These are phyloP conservation scores for Aspergillus unguis DNA, from an alignment of 2,329 filamentous ascomycete species.

Conservation along the genomic window DNA sequence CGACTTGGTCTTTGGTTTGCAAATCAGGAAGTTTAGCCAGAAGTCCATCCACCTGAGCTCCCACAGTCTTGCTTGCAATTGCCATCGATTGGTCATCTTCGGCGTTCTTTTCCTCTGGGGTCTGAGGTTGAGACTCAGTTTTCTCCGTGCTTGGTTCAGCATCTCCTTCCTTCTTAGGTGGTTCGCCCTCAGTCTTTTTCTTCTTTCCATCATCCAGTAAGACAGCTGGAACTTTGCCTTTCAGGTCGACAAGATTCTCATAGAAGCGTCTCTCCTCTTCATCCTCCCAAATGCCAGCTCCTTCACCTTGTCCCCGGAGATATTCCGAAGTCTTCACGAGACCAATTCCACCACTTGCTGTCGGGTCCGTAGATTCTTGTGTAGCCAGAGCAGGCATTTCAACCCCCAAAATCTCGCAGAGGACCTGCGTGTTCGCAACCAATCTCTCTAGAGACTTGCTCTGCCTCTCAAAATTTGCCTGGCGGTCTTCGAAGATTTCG, in stretches of 20 bases:
- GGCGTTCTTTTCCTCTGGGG: slow-evolving; percentile 48
- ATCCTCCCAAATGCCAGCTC: slow-evolving; percentile 95
- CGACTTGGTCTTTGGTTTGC: slow-evolving; percentile 84
- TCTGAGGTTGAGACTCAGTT: slow-evolving; percentile 34
- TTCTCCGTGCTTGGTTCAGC: slow-evolving; percentile 37
- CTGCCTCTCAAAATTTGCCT: slow-evolving; percentile 92
- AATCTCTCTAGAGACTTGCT: slow-evolving; percentile 89
- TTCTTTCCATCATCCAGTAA: slow-evolving; percentile 92
- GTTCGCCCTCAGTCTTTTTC: slow-evolving; percentile 85
- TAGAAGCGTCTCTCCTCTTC: slow-evolving; percentile 98
- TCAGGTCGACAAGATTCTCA: slow-evolving; percentile 91
- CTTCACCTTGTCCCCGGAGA: slow-evolving; percentile 81
- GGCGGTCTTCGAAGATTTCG: slow-evolving; percentile 95
- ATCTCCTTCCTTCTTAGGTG: slow-evolving; percentile 66
- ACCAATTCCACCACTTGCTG: slow-evolving; percentile 75
- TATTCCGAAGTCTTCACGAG: slow-evolving; percentile 94
- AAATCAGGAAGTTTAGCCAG: slow-evolving; percentile 85
- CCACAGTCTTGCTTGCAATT: slow-evolving; percentile 96
- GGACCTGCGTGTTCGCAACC: slow-evolving; percentile 80
- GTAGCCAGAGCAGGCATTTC: slow-evolving; percentile 95
- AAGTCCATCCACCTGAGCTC: slow-evolving; percentile 90
- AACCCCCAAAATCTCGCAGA: slow-evolving; percentile 80
- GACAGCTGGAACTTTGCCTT: slow-evolving; percentile 91
- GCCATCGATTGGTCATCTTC: slow-evolving; percentile 85
- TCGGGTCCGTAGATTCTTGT: slow-evolving; percentile 65